Evolutionary conservation across 352 stramenopile genomes (phyloP), one percentile per base, ranked within the genome.

Genomic region (Phytophthora nicotianae): DNA sequence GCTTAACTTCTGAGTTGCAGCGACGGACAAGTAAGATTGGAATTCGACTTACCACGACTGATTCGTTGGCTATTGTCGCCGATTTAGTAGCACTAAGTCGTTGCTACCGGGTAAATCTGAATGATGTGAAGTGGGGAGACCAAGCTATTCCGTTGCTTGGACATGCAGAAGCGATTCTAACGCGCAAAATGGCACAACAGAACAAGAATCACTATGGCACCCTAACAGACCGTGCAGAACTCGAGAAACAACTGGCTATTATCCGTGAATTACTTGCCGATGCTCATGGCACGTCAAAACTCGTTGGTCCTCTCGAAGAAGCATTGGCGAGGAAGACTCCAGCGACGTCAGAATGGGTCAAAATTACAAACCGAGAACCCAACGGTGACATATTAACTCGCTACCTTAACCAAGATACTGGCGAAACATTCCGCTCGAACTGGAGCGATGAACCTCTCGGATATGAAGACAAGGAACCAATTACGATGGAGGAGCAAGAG

Each of bases 341-440:
- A n/a, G 79, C 78, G 7, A 89, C 82, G 13, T 89, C 82, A 0
- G 57, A 83, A 16, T 91, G 82, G 79, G 67, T 86, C 19, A 79
- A 76, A 37, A 65, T 88, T 3, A 45, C 49, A 11, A 69, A 43
- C 8, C 20, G 52, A 14, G 40, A 27, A 4, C 9, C 26, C n/a
- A 59, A 8, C 23, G 59, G 49, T 9, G 29, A 11, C 20, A 32
- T 49, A 5, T 50, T 20, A 38, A 51, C 26, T 6, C 59, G 72
- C 38, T 93, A 77, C 59, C 80, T 91, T 47, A 91, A 91, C 33
- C 72, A 90, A 50, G 82, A 91, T 42, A 91, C 82, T 0, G 79
- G 77, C 0, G 71, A 84, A 59, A 54, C 67, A 45, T 65, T 20
- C 19, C 8, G 41, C 13, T 59, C 40, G 23, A 62, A 59, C 8